phyloP scores from a whole-genome alignment of 2,329 filamentous ascomycete species.

The Didymellaceae sp. region DNA sequence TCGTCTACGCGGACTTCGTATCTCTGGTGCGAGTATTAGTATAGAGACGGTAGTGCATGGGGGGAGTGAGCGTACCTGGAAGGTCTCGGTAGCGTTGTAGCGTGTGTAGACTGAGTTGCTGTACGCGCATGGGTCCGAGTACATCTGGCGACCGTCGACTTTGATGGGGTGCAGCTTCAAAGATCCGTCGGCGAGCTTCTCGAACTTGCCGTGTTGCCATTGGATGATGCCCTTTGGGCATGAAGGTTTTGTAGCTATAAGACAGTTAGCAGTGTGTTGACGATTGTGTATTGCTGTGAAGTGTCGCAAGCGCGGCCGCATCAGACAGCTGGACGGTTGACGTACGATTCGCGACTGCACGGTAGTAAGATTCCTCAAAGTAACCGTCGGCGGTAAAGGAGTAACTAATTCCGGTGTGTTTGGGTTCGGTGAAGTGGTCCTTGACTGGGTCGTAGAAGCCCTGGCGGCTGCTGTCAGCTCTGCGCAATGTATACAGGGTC shows the following conservation, averaged over 20 bases:
- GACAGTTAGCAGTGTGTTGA: conserved; percentile 28
- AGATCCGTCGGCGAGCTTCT: conserved; percentile 63
- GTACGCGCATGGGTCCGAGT: conserved; percentile 69
- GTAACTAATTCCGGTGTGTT: conserved; percentile 72
- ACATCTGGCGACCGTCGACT: conserved; percentile 71
- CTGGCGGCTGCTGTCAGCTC: conserved; percentile 50
- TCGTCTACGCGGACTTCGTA: conserved; percentile 60
- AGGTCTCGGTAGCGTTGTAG: conserved; percentile 69
- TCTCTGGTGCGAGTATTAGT: conserved; percentile 36
- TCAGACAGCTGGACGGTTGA: conserved; percentile 23
- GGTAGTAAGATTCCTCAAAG: conserved; percentile 74
- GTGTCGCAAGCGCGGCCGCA: background rate
- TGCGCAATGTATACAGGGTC: background rate
- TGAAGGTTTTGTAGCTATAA: conserved; percentile 61
- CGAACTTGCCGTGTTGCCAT: conserved; percentile 74
- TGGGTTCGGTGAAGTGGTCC: conserved; percentile 71
- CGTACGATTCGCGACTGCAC: conserved; percentile 72
- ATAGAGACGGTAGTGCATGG: background rate
- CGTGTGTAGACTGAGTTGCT: conserved; percentile 65
- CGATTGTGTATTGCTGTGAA: background rate
- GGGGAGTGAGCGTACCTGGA: conserved; percentile 58
- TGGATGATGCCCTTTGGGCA: conserved; percentile 72
- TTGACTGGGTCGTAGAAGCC: conserved; percentile 72
- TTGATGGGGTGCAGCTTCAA: conserved; percentile 66
- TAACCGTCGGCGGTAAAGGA: conserved; percentile 73